Evolutionary conservation across 1,284 basidiomycete genomes (phyloP).

Genomic region (Tilletia setariae): DNA sequence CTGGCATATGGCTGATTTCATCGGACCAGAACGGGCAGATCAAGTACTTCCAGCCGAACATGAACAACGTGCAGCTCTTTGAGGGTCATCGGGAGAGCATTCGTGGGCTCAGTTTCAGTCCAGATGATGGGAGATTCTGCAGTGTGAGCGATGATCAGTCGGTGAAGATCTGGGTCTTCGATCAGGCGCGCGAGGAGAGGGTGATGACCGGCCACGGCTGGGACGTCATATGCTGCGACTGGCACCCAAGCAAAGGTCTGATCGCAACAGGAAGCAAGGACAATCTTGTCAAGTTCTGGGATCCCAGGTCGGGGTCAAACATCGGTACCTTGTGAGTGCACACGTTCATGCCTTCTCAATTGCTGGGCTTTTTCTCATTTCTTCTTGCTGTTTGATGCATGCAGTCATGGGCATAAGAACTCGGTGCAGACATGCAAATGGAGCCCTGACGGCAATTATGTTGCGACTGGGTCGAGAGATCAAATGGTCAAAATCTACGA

Average conservation of each 20-base stretch:
- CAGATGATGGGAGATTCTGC: slow-evolving; percentile 85
- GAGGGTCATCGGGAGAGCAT: slow-evolving; percentile 72
- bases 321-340: slow-evolving; percentile 23
- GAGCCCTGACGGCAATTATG: slow-evolving; percentile 79
- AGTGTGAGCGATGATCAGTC: slow-evolving; percentile 92
- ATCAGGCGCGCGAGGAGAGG: slow-evolving; percentile 77
- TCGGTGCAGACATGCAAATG: slow-evolving; percentile 88
- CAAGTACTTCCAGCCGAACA: slow-evolving; percentile 98
- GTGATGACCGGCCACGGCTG: slow-evolving; percentile 71
- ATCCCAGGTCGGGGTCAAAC: slow-evolving; percentile 62
- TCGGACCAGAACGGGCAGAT: slow-evolving; percentile 89
- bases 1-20: slow-evolving; percentile 83
- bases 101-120: slow-evolving; percentile 82
- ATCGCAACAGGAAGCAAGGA: slow-evolving; percentile 93
- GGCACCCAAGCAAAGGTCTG: slow-evolving; percentile 94
- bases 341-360: too few relatives aligned
- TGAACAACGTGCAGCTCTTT: slow-evolving; percentile 96
- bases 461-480: slow-evolving; percentile 90
- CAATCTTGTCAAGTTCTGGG: slow-evolving; percentile 98
- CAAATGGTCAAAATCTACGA: slow-evolving; percentile 95
- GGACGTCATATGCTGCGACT: slow-evolving; percentile 97
- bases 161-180: slow-evolving; percentile 91
- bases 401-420: slow-evolving; percentile 83
- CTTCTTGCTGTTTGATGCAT: neutral
- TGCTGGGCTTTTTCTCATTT: neutral